Percentiles rank a stretch among this genome's conserved stretches.
Evolutionary conservation across 2,329 filamentous ascomycete genomes (phyloP).

Genomic region (Aspergillus caelatus): DNA sequence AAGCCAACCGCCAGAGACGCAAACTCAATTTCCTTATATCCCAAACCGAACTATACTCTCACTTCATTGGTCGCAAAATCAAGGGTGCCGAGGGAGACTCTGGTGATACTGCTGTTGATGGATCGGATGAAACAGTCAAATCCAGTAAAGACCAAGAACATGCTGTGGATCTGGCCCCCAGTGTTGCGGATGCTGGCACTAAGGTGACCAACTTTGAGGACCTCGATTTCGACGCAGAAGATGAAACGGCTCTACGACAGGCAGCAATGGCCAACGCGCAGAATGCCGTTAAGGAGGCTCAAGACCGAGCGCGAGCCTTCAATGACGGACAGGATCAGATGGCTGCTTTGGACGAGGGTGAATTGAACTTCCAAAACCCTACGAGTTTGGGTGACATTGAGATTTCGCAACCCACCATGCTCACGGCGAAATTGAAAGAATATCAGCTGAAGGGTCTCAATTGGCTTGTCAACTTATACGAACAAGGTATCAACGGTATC

Average conservation of each 20-base stretch:
- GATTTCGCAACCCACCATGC: slow-evolving; percentile 89
- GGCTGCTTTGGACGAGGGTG: slow-evolving; percentile 84
- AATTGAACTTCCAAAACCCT: slow-evolving; percentile 99
- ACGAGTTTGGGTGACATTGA: slow-evolving; percentile 92
- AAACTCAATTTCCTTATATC: slow-evolving; percentile 99
- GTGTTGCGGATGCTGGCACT: slow-evolving; percentile 53
- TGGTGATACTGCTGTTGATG: slow-evolving; percentile 73
- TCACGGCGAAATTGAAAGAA: slow-evolving; percentile 93
- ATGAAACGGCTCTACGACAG: slow-evolving; percentile 77
- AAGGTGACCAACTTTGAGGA: slow-evolving; percentile 95
- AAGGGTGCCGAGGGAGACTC: slow-evolving; percentile 96
- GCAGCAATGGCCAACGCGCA: slow-evolving; percentile 96
- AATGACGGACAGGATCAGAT: slow-evolving; percentile 71
- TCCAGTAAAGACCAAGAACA: slow-evolving; percentile 32
- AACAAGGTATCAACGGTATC: slow-evolving; percentile 99
- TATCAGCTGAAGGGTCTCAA: slow-evolving; percentile 99
- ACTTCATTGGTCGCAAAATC: slow-evolving; percentile 99
- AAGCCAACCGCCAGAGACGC: slow-evolving; percentile 94
- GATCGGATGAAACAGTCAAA: slow-evolving; percentile 49
- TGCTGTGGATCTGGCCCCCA: slow-evolving; percentile 47
- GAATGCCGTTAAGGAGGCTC: slow-evolving; percentile 90
- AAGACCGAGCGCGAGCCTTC: slow-evolving; percentile 90
- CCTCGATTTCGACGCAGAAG: slow-evolving; percentile 92
- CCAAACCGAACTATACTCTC: slow-evolving; percentile 96
- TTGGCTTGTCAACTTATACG: slow-evolving; percentile 98